Evolutionary conservation across 2,329 filamentous ascomycete genomes (phyloP), one percentile per base, ranked within the genome.

Genomic region (Ophiostoma piceae): DNA sequence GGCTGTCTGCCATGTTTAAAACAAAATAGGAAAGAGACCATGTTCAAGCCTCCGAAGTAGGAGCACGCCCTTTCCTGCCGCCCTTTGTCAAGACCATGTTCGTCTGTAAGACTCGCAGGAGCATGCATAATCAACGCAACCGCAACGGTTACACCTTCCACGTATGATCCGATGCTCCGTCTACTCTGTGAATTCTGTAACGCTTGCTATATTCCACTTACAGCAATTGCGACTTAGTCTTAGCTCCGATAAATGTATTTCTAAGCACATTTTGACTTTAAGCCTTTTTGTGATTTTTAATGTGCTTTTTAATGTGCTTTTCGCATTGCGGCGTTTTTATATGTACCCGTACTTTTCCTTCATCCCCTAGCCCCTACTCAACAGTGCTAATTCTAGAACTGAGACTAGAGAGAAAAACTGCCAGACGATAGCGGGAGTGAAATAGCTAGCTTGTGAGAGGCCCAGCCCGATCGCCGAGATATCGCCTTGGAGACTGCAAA

Each of bases 371-470:
- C 4, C 8, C 9, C 51, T 62, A 32, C 51, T 35, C 35, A 29
- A 29, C 26, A 35, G 35, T 6, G 35, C 35, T 57, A 62, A 32
- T 16, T 32, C 57, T 29, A 32, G 26, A 62, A 62, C 22, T 32
- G 12, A 57, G 51, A 22, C 57, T 62, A 62, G 57, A 62, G 57
- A 12, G 57, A 62, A 62, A 62, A 62, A 62, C 26, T 62, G 14
- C 14, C 11, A 57, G 26, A 26, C n/a, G 51, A 62, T 60, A 54
- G 19, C 47, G 47, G n/a, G 26, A 32, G 26, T 29, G 14, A 35
- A 62, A 62, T 62, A 32, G 9, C 57, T 62, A 32, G 57, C 57
- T 32, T 62, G 51, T 57, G 57, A 62, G 26, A 62, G 57, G 57
- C 12, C 57, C 57, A 57, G 57, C 7, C 26, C 12, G 11, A 62